Evolutionary conservation across 441 rosid genomes (phyloP), one percentile per base, ranked within the genome.

Genomic region (Erodium chrysanthum): DNA sequence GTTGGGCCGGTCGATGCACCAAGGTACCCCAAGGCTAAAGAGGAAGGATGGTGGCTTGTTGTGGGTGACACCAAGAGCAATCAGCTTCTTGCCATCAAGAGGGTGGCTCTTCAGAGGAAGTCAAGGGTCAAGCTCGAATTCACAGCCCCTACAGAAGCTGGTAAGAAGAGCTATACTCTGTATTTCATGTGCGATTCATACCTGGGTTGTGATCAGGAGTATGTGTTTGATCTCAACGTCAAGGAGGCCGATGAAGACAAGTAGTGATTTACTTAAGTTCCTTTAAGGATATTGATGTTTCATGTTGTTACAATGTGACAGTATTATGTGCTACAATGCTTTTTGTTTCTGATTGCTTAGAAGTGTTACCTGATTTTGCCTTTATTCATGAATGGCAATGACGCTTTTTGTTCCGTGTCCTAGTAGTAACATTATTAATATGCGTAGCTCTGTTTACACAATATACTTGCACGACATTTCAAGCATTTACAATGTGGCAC

Each of bases 41-140:
- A 94, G 75, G 98, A 94, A 81, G 98, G 97, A 11, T 94, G 97
- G 97, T 91, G 98, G 96, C 93, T 91, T 4, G 96, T 91, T 14
- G 84, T 91, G 2, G 97, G 98, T 1, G 97, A 93, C 74, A 84
- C 87, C 11, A 85, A 83, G 81, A 87, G 81, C 56, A 89, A 91
- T 80, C 92, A 88, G 78, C 75, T 91, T 71, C 92, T 91, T 54
- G 96, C 96, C 33, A 91, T 86, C 76, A 89, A 94, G 84, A 84
- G 94, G 77, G 93, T 85, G 40, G 80, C 96, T 12, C 85, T 94
- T 70, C 96, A 83, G 71, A 79, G 96, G 82, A 91, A 79, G 80
- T 77, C 88, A 5, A 88, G 83, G 79, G 92, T 88, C 68, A 87
- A 88, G 84, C 89, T 94, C 12, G 89, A 83, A 23, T 94, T 89